Conservation (phyloP, 2,329 filamentous ascomycete species). For the Plenodomus biglobosus region DNA sequence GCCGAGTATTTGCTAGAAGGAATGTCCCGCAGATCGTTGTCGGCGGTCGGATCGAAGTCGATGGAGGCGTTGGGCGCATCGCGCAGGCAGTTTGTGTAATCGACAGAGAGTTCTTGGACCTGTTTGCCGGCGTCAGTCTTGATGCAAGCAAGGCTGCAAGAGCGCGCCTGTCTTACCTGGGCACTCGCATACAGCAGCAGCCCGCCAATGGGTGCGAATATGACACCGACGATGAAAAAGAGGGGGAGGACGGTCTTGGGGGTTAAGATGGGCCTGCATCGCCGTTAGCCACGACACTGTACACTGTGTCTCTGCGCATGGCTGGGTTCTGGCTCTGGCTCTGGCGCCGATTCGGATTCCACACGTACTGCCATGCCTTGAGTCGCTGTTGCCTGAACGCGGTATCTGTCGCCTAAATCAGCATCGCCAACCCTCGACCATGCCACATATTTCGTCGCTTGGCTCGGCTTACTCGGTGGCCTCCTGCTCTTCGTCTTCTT, state of each 20-base stretch:
- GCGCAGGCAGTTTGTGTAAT: slow-evolving; percentile 77
- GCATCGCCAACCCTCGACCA: slow-evolving; percentile 11
- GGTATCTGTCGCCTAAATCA: slow-evolving; percentile 65
- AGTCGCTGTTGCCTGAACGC: slow-evolving; percentile 95
- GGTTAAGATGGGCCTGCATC: slow-evolving; percentile 79
- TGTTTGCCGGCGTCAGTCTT: slow-evolving; percentile 43
- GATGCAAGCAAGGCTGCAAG: neutral
- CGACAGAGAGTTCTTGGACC: slow-evolving; percentile 88
- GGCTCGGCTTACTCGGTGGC: slow-evolving; percentile 71
- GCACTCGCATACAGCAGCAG: slow-evolving; percentile 82
- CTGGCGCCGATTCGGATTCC: too few relatives aligned
- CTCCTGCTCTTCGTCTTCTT: slow-evolving; percentile 83
- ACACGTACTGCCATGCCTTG: slow-evolving; percentile 94
- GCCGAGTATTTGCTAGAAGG: slow-evolving; percentile 60
- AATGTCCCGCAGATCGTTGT: slow-evolving; percentile 53
- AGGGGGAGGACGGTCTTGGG: slow-evolving; percentile 90
- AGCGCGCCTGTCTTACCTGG: slow-evolving; percentile 57
- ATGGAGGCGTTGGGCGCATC: slow-evolving; percentile 53
- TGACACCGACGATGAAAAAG: slow-evolving; percentile 86
- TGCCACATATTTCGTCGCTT: slow-evolving; percentile 4
- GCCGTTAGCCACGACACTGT: neutral
- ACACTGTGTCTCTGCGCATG: neutral
- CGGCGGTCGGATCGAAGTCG: slow-evolving; percentile 13
- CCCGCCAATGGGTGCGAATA: slow-evolving; percentile 92
- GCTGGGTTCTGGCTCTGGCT: too few relatives aligned